Percentiles rank a stretch among this genome's conserved stretches.
Evolutionary conservation across 2,329 filamentous ascomycete species (phyloP).

Genomic region (Penicillium carneum): DNA sequence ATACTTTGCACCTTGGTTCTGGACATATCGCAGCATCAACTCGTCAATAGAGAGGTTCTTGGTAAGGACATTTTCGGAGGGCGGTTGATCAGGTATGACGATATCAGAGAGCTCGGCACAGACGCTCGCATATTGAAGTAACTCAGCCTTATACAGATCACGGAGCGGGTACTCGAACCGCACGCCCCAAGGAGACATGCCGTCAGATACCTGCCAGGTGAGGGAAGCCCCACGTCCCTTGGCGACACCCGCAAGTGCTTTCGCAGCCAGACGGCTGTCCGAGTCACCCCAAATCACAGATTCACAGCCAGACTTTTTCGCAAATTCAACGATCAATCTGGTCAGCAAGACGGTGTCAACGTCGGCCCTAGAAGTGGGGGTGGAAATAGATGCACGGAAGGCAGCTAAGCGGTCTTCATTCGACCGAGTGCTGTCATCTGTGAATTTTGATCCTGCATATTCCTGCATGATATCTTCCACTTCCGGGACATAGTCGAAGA

Average conservation of each 20-base stretch:
- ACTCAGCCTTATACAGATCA: slow-evolving; percentile 83
- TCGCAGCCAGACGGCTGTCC: slow-evolving; percentile 85
- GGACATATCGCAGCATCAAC: slow-evolving; percentile 87
- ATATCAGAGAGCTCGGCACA: slow-evolving; percentile 61
- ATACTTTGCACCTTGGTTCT: slow-evolving; percentile 82
- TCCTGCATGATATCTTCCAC: slow-evolving; percentile 44
- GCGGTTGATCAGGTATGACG: slow-evolving; percentile 52
- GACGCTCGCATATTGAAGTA: slow-evolving; percentile 69
- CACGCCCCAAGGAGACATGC: slow-evolving; percentile 64
- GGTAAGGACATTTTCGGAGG: slow-evolving; percentile 47
- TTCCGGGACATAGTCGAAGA: slow-evolving; percentile 57
- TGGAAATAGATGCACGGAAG: slow-evolving; percentile 69
- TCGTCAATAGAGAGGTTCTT: slow-evolving; percentile 84
- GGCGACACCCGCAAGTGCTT: slow-evolving; percentile 84
- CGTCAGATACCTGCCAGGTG: slow-evolving; percentile 82
- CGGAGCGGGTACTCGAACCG: slow-evolving; percentile 80
- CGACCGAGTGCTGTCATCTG: slow-evolving; percentile 40
- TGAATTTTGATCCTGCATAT: slow-evolving; percentile 40
- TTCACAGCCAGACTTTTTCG: slow-evolving; percentile 67
- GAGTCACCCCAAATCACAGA: slow-evolving; percentile 83
- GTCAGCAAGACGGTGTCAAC: slow-evolving; percentile 73
- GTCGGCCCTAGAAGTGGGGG: slow-evolving; percentile 78
- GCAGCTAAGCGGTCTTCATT: slow-evolving; percentile 59
- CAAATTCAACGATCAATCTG: slow-evolving; percentile 72
- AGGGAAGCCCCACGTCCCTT: slow-evolving; percentile 87